These are phyloP conservation scores for Berberis thunbergii DNA, from an alignment of 164 flowering plant genomes.

Conservation along the genomic window DNA sequence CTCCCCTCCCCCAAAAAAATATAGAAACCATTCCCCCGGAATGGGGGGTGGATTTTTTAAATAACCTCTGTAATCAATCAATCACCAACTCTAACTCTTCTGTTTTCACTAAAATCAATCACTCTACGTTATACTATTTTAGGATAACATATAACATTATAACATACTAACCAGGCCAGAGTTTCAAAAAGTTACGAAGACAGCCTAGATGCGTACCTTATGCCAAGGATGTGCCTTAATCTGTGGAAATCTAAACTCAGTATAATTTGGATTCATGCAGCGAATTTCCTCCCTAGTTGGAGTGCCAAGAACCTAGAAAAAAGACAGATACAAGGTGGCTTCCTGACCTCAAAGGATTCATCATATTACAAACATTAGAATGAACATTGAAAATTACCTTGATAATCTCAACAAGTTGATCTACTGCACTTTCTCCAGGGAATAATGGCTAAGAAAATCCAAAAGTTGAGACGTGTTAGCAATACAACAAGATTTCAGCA, in stretches of 20 bases:
- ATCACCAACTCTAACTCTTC: background rate
- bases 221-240: constrained; percentile 99
- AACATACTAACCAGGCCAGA: background rate
- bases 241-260: constrained; percentile 91
- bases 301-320: constrained; percentile 87
- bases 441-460: constrained; percentile 58
- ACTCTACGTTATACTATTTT: background rate
- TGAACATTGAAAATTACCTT: constrained; percentile 42
- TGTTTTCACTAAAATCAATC: no score
- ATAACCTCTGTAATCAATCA: background rate
- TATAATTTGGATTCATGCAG: constrained; percentile 93
- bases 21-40: background rate
- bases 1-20: background rate
- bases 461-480: constrained; percentile 5
- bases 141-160: background rate
- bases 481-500: background rate
- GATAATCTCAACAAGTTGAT: constrained; percentile 91
- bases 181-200: background rate
- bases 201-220: constrained; percentile 45
- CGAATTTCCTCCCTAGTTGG: constrained; percentile 97
- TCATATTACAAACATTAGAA: background rate
- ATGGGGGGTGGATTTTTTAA: background rate
- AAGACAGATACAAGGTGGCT: background rate
- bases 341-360: background rate
- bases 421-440: constrained; percentile 97